Evolutionary conservation across 495 filamentous ascomycete genomes (phyloP).

Genomic region (Tuber aestivum): DNA sequence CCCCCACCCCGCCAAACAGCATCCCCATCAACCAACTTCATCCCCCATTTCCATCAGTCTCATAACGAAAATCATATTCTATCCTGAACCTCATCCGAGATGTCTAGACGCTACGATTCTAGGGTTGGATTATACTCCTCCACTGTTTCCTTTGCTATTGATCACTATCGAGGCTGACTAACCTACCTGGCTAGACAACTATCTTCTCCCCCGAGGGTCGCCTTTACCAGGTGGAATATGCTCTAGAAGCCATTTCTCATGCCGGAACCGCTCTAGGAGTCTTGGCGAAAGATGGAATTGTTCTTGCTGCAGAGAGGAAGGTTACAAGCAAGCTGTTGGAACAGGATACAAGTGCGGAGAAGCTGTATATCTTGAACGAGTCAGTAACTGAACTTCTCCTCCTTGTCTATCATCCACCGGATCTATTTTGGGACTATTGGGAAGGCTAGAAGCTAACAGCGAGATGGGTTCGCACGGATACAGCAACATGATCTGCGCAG

Average conservation of each 20-base stretch:
- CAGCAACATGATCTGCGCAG: conserved; percentile 99
- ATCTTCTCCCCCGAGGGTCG: conserved; percentile 99
- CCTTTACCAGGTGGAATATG: conserved; percentile 99
- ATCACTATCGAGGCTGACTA: conserved; percentile 44
- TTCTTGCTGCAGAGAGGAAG: conserved; percentile 97
- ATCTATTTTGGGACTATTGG: not conserved
- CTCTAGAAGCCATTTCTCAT: conserved; percentile 95
- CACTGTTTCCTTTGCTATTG: conserved; percentile 42
- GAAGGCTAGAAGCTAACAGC: not conserved
- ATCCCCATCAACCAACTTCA: conserved; percentile 20
- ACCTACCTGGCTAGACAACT: conserved; percentile 65
- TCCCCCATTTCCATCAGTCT: conserved; percentile 3
- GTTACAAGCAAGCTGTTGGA: conserved; percentile 98
- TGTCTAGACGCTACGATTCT: conserved; percentile 99
- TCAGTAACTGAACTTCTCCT: conserved; percentile 47
- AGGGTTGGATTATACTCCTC: conserved; percentile 55
- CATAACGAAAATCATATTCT: not conserved
- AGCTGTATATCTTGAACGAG: conserved; percentile 99
- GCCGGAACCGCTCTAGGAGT: conserved; percentile 95
- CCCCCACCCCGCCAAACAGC: conserved; percentile 9
- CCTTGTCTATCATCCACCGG: not conserved
- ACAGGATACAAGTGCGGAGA: conserved; percentile 98
- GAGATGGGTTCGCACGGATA: conserved; percentile 3
- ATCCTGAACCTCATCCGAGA: conserved; percentile 46
- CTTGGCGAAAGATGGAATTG: conserved; percentile 94